Evolutionary conservation across 108 stramenopile species (phyloP), one percentile per base, ranked within the genome.

Genomic region (Stephanodiscus triporus): DNA sequence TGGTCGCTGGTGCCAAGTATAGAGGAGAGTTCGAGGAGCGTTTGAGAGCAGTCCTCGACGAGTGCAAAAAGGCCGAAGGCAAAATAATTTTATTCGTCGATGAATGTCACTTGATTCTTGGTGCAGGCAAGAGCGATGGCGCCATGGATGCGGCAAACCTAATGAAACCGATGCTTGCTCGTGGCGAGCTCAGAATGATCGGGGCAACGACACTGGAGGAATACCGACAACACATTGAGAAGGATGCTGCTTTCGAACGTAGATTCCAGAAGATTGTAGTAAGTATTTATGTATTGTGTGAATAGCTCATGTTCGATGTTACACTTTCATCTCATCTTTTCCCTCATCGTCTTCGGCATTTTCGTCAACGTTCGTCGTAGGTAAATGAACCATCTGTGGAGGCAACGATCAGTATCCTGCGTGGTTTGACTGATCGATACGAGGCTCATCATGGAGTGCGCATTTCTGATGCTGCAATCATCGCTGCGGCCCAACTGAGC

Each of bases 11-110:
- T 8, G 97, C 97, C 54, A 98, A 98, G 66, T 98, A 97, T 75
- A 86, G 97, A 42, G 99, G 99, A 56, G 99, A 99, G 54, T 99
- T 99, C 63, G 99, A 99, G 77, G 99, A 98, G 72, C 87, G 99
- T 19, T 79, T 99, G 13, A 85, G 91, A 55, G 97, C 97, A 4
- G 97, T 99, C 9, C 73, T 99, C 70, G 97, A 97, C 59, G 99
- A 99, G 84, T 93, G 96, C 30, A 92, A 91, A 42, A 85, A 84
- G 30, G 86, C 94, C 8, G 85, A 95, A 17, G 97, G 97, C 34
- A 77, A 86, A n/a, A 90, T 97, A 37, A 84, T 99, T 23, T 86
- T 98, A 32, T 99, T 99, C 70, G 92, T 99, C n/a, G 99, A 99
- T 55, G 99, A 99, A 75, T 87, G 98, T 50, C 99, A 99, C 76